Evolutionary conservation across 2,329 filamentous ascomycete species (phyloP).

Genomic region (Ophiosphaerella herpotricha): DNA sequence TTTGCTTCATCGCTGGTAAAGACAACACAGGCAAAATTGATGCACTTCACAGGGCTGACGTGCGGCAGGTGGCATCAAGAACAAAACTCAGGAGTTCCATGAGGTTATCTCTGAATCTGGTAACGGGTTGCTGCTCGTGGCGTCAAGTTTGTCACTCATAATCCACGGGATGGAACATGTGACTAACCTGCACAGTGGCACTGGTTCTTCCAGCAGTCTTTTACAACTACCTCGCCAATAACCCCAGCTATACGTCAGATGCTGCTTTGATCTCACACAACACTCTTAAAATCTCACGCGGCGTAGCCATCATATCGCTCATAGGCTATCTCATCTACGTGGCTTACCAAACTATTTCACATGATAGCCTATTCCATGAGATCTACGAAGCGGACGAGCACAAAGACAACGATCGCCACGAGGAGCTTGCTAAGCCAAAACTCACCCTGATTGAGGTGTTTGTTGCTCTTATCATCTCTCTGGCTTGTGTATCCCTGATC

Average conservation of each 20-base stretch:
- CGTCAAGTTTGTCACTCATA: conserved; percentile 58
- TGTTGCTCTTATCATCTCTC: conserved; percentile 65
- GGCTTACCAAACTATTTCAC: conserved; percentile 75
- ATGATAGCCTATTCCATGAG: conserved; percentile 76
- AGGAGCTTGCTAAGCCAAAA: conserved; percentile 66
- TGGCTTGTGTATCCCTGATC: conserved; percentile 73
- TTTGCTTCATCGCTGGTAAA: conserved; percentile 73
- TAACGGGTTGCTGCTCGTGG: conserved; percentile 75
- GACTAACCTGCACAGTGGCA: conserved; percentile 46
- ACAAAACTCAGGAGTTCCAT: conserved; percentile 72
- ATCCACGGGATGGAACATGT: background rate
- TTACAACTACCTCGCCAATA: conserved; percentile 52
- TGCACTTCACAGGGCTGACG: background rate
- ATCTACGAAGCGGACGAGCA: conserved; percentile 73
- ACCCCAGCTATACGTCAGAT: conserved; percentile 45
- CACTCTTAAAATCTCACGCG: conserved; percentile 69
- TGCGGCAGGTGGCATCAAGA: conserved; percentile 61
- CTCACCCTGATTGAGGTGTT: conserved; percentile 76
- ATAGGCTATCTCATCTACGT: conserved; percentile 65
- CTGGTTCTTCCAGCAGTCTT: conserved; percentile 57
- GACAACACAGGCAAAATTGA: background rate
- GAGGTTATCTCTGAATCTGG: conserved; percentile 79
- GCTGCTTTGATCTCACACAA: conserved; percentile 62
- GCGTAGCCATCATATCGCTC: conserved; percentile 72
- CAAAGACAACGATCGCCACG: conserved; percentile 65